Percentiles rank a stretch among this genome's conserved stretches.
Conservation (phyloP, 768 basidiomycete genomes). For the Naematelia aurantialba region DNA sequence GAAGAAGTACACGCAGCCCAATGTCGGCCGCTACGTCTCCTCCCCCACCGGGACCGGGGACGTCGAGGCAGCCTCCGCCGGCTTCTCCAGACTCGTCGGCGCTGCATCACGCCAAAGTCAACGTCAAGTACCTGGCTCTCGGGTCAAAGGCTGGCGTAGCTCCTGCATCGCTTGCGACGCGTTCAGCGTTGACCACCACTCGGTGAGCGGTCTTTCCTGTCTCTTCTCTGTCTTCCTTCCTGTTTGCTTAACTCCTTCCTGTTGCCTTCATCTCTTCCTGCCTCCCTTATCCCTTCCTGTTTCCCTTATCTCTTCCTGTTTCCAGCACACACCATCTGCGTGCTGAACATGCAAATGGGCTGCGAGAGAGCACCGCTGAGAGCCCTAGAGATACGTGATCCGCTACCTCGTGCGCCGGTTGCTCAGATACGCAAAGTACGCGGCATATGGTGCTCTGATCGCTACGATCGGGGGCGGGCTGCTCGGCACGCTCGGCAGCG, state of each 20-base stretch:
- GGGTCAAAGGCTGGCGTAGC: slow-evolving; percentile 28
- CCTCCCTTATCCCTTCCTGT: no score
- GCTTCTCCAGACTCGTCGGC: neutral
- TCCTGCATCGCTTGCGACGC: slow-evolving; percentile 26
- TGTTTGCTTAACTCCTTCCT: no score
- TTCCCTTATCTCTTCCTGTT: no score
- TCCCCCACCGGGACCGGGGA: no score
- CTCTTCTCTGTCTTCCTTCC: neutral
- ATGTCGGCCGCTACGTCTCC: no score
- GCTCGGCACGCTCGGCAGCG: slow-evolving; percentile 38
- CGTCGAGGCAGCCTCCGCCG: neutral
- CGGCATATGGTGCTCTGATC: slow-evolving; percentile 29
- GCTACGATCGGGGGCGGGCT: slow-evolving; percentile 31
- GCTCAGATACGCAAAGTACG: slow-evolving; percentile 45
- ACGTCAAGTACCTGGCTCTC: slow-evolving; percentile 34
- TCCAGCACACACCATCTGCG: no score
- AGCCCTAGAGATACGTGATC: slow-evolving; percentile 31
- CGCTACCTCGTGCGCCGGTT: slow-evolving; percentile 32
- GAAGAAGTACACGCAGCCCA: no score
- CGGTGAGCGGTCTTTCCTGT: slow-evolving; percentile 24
- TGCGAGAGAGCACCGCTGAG: no score
- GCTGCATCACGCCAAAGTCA: slow-evolving; percentile 4
- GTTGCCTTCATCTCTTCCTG: no score
- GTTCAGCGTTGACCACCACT: slow-evolving; percentile 33
- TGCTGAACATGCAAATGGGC: no score